Base-by-base conservation (phyloP, 1,284 basidiomycete genomes). In the Anthracocystis walkeri region DNA sequence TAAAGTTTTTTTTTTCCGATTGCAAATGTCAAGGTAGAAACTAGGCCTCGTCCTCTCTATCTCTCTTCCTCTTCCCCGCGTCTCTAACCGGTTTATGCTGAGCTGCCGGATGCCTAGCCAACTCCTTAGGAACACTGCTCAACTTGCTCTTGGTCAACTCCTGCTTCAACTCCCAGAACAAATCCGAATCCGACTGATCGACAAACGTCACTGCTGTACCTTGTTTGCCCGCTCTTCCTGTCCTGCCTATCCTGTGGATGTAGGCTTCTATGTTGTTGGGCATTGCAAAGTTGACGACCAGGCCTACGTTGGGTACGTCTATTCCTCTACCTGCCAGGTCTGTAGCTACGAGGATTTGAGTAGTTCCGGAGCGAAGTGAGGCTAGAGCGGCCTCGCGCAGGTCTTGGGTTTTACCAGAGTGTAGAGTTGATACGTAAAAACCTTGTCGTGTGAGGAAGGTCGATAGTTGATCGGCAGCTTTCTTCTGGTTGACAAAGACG, bases 281-380 rank as follows among this genome's bases (percentile, higher is more conserved):
- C 94, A 99, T 98, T 87, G 96, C 93, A 88, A 91, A 99, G 86
- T 99, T 99, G 88, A 98, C 91, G 75, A 99, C 96, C 59, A 97
- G 88, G 62, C 91, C 92, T 67, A 98, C 95, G 85, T 99, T 93
- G 72, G 94, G 93, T 4, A 99, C 94, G 87, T 99, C 97, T 85
- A 99, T 98, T 90, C 96, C 96, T 84, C 96, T 92, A 55, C 97
- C 96, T 23, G 97, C 96, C 58, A 99, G 89, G 87, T 99, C 97
- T 18, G 96, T 99, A 0, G 97, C 97, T 33, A 99, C 96, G 5
- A 99, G 67, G n/a, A 85, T 59, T n/a, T 89, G 40, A 94, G 90
- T 84, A 92, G 92, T 90, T 55, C 95, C 96, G 38, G 89, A 90
- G 8, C 97, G 91, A 63, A 99, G 87, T 0, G 92, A 88, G 75